Conservation (phyloP, 805 yeast species). For the Wickerhamiella occidentalis region DNA sequence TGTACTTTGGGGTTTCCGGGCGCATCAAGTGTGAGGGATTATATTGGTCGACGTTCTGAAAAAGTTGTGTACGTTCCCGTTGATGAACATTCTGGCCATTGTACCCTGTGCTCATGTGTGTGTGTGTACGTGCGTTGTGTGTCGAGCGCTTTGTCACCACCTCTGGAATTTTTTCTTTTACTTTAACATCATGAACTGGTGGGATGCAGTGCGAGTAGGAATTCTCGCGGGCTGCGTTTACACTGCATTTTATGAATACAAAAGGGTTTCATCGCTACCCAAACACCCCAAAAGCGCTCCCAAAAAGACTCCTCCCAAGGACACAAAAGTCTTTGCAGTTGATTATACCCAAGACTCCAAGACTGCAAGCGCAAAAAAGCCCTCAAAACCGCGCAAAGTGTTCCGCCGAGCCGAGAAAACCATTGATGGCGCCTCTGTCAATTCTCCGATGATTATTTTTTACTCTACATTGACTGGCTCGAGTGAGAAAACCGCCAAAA, state of each 20-base stretch:
- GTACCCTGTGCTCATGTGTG: slow-evolving; percentile 10
- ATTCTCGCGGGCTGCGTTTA: slow-evolving; percentile 7
- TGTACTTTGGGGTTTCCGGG: slow-evolving; percentile 12
- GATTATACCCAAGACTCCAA: slow-evolving; percentile 6
- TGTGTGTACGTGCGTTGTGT: neutral
- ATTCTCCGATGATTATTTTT: slow-evolving; percentile 53
- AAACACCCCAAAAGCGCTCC: neutral
- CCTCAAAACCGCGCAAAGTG: slow-evolving; percentile 7
- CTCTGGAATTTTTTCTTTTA: neutral
- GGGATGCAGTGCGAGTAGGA: slow-evolving; percentile 6
- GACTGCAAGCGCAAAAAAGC: neutral
- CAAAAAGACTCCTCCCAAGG: neutral
- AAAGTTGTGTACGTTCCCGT: slow-evolving; percentile 32
- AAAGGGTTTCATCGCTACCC: neutral
- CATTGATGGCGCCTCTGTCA: slow-evolving; percentile 22
- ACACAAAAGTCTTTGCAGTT: slow-evolving; percentile 3
- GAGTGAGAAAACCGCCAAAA: slow-evolving; percentile 54
- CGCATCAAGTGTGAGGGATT: slow-evolving; percentile 21
- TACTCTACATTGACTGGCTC: slow-evolving; percentile 83
- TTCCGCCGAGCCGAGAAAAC: neutral
- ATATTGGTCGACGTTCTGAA: slow-evolving; percentile 26
- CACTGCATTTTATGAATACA: slow-evolving; percentile 7
- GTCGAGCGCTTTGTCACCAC: neutral
- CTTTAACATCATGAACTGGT: slow-evolving; percentile 1
- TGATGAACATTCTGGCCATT: slow-evolving; percentile 21